Percentiles rank a stretch among this genome's conserved stretches.
These are phyloP conservation scores for Leccinum fibrillosum DNA, from an alignment of 768 basidiomycete genomes.

Conservation along the genomic window DNA sequence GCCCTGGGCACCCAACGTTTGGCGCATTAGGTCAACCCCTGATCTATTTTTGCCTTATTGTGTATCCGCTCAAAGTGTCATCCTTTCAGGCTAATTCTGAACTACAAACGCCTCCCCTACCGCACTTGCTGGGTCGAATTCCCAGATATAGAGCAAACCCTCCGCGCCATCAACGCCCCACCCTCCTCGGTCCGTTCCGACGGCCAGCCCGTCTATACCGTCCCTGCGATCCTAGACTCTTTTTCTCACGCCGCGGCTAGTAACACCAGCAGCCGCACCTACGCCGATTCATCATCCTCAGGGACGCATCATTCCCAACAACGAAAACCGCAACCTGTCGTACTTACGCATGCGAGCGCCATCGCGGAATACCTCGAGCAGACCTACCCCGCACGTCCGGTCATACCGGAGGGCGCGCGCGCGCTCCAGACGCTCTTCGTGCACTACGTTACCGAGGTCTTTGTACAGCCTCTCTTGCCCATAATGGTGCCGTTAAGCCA, in stretches of 20 bases:
- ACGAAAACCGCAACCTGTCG: slow-evolving; percentile 38
- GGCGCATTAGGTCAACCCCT: slow-evolving; percentile 58
- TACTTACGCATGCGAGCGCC: slow-evolving; percentile 55
- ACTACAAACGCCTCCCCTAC: slow-evolving; percentile 71
- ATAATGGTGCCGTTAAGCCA: slow-evolving; percentile 71
- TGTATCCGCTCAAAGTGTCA: not conserved
- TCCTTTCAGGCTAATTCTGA: slow-evolving; percentile 61
- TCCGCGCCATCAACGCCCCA: slow-evolving; percentile 57
- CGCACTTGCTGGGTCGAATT: slow-evolving; percentile 70
- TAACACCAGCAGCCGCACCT: not conserved
- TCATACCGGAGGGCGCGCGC: slow-evolving; percentile 68
- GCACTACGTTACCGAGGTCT: slow-evolving; percentile 63
- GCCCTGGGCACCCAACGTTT: slow-evolving; percentile 76
- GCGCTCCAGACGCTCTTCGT: slow-evolving; percentile 69
- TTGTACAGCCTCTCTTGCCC: slow-evolving; percentile 61
- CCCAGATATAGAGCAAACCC: slow-evolving; percentile 59
- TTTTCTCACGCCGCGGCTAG: slow-evolving; percentile 9
- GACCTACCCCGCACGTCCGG: slow-evolving; percentile 63
- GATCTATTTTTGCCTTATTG: not conserved
- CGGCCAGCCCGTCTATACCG: slow-evolving; percentile 60
- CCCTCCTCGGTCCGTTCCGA: slow-evolving; percentile 53
- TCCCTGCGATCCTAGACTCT: slow-evolving; percentile 68
- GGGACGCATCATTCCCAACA: not conserved
- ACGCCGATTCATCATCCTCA: not conserved
- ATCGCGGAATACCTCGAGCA: slow-evolving; percentile 75